These are phyloP conservation scores for Penicillium freii DNA, from an alignment of 2,329 filamentous ascomycete species.

Conservation along the genomic window DNA sequence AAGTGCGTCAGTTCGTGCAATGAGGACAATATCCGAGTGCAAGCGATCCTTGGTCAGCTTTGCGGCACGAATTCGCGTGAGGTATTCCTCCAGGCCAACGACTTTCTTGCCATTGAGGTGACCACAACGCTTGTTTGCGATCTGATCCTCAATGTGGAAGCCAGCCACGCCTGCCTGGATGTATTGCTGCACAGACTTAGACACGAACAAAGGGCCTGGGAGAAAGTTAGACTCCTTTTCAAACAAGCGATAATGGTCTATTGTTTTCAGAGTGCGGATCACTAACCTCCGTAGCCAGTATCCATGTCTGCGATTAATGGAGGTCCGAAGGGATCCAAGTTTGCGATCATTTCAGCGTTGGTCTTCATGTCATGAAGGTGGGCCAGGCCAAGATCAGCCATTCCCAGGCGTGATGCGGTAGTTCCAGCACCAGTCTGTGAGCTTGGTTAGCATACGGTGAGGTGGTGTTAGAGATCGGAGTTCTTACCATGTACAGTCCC, in stretches of 20 bases:
- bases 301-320: constrained; percentile 61
- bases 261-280: too few relatives aligned
- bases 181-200: constrained; percentile 50
- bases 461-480: neutral
- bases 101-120: constrained; percentile 43
- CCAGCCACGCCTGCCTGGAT: constrained; percentile 55
- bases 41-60: constrained; percentile 34
- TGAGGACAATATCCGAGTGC: constrained; percentile 44
- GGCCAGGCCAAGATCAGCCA: constrained; percentile 62
- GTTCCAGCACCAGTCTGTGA: constrained; percentile 62
- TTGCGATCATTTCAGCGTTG: constrained; percentile 65
- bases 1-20: constrained; percentile 44
- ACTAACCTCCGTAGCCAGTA: constrained; percentile 51
- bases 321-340: constrained; percentile 50
- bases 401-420: constrained; percentile 59
- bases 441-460: neutral
- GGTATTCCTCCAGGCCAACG: constrained; percentile 36
- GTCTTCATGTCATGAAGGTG: constrained; percentile 62
- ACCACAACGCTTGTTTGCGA: constrained; percentile 45
- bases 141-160: constrained; percentile 59
- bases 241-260: neutral
- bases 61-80: constrained; percentile 39
- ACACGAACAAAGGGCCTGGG: constrained; percentile 45
- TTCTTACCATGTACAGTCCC: constrained; percentile 63
- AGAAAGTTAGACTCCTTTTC: constrained; percentile 27